Conservation (phyloP, 352 stramenopile species). For the Saprolegnia parasitica region DNA sequence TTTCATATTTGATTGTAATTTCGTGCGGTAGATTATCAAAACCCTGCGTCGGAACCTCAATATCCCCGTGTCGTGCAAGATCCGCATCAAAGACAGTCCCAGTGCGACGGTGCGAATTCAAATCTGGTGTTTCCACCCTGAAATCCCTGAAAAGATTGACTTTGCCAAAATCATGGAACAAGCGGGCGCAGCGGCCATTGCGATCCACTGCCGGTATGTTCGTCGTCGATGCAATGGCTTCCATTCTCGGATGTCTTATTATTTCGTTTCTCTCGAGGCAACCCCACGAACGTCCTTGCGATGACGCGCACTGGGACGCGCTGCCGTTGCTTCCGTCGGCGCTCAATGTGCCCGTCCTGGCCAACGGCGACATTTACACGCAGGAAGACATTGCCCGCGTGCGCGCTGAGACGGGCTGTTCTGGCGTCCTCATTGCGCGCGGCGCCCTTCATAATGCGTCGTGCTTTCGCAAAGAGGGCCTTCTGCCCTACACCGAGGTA, state of each 20-base stretch:
- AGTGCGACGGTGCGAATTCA: constrained; percentile 51
- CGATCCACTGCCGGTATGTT: constrained; percentile 54
- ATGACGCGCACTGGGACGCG: constrained; percentile 70
- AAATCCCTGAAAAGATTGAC: constrained; percentile 46
- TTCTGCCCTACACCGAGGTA: constrained; percentile 56
- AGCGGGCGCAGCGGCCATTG: constrained; percentile 60
- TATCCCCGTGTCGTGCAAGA: constrained; percentile 86
- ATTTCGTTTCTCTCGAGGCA: constrained; percentile 29
- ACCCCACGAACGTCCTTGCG: constrained; percentile 54
- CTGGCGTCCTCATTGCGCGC: constrained; percentile 78
- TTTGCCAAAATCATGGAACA: constrained; percentile 57
- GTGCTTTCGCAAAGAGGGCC: constrained; percentile 64
- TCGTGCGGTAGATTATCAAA: constrained; percentile 59
- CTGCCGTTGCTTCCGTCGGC: constrained; percentile 61
- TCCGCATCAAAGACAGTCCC: constrained; percentile 63
- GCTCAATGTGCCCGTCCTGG: constrained; percentile 74
- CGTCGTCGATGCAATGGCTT: too few relatives aligned
- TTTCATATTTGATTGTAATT: constrained; percentile 14
- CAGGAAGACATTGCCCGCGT: constrained; percentile 67
- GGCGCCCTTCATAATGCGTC: constrained; percentile 80
- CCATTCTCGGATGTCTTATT: background rate
- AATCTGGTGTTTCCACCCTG: background rate
- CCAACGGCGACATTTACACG: constrained; percentile 85
- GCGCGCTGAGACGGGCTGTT: constrained; percentile 50
- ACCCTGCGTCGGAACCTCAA: constrained; percentile 72